Evolutionary conservation across 2,329 filamentous ascomycete species (phyloP).

Genomic region (Fusarium sp.): DNA sequence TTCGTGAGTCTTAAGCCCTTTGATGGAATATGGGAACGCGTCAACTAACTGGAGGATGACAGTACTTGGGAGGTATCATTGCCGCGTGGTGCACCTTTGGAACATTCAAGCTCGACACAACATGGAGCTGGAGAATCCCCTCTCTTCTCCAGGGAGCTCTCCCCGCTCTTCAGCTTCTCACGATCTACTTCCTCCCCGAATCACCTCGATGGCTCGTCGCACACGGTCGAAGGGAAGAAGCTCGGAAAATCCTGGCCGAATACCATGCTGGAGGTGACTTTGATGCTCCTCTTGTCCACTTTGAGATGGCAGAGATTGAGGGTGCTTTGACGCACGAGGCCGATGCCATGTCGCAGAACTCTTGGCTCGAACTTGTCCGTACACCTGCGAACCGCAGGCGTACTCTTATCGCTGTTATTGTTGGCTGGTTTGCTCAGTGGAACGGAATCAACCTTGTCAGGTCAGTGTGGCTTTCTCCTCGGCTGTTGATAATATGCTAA

Average conservation of each 20-base stretch:
- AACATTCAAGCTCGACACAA: constrained; percentile 37
- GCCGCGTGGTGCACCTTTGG: constrained; percentile 47
- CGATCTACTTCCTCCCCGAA: constrained; percentile 44
- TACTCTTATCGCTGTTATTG: constrained; percentile 35
- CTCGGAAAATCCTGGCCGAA: constrained; percentile 51
- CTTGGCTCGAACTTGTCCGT: constrained; percentile 52
- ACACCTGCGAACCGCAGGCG: constrained; percentile 49
- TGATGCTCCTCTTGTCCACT: constrained; percentile 53
- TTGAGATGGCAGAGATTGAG: constrained; percentile 57
- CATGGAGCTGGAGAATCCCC: constrained; percentile 46
- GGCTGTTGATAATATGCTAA: background rate
- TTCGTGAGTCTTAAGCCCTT: constrained; percentile 31
- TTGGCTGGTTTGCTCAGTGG: constrained; percentile 38
- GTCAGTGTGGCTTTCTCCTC: background rate
- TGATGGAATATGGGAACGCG: fast-evolving
- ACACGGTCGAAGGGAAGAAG: constrained; percentile 49
- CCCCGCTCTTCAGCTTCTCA: constrained; percentile 39
- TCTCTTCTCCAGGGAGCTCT: constrained; percentile 41
- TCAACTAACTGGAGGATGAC: background rate
- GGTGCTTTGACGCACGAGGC: constrained; percentile 49
- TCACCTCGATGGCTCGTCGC: constrained; percentile 48
- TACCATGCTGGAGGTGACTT: constrained; percentile 58
- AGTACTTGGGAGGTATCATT: constrained; percentile 47
- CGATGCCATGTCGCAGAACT: constrained; percentile 50
- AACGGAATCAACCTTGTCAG: constrained; percentile 38